phyloP scores from a whole-genome alignment of 2,329 filamentous ascomycete species.

The Ceratocystis destructans region DNA sequence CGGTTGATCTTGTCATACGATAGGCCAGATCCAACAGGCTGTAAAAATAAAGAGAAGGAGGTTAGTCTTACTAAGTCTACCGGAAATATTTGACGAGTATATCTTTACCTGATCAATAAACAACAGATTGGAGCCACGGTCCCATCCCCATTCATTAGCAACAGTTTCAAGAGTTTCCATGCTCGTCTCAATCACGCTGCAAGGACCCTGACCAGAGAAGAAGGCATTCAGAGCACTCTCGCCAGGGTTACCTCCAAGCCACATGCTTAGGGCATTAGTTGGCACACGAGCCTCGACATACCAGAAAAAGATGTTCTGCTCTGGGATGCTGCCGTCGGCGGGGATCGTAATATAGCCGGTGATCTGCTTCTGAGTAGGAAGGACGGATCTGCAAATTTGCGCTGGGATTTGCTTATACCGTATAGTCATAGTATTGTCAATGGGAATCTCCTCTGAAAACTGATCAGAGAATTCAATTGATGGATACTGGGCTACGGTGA shows the following conservation, averaged over 20 bases:
- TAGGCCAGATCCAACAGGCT: constrained; percentile 55
- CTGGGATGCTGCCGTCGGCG: constrained; percentile 22
- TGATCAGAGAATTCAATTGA: background rate
- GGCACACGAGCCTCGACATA: constrained; percentile 33
- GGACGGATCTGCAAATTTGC: constrained; percentile 48
- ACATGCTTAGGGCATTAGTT: constrained; percentile 30
- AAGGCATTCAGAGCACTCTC: constrained; percentile 51
- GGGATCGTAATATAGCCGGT: constrained; percentile 55
- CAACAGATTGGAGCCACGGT: constrained; percentile 40
- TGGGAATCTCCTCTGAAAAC: background rate
- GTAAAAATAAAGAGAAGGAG: background rate
- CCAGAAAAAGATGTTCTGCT: constrained; percentile 37
- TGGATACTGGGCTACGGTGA: background rate
- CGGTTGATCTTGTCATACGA: constrained; percentile 53
- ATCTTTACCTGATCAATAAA: constrained; percentile 37
- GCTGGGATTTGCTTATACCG: background rate
- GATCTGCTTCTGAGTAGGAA: constrained; percentile 52
- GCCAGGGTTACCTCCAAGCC: constrained; percentile 55
- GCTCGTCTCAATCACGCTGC: constrained; percentile 32
- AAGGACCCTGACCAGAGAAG: constrained; percentile 46
- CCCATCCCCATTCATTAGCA: constrained; percentile 52
- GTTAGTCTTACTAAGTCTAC: constrained; percentile 26
- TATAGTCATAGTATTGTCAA: constrained; percentile 2
- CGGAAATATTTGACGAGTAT: constrained; percentile 25
- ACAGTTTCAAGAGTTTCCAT: constrained; percentile 38